phyloP scores from a whole-genome alignment of 257 asterid species.

The Gentiana straminea region DNA sequence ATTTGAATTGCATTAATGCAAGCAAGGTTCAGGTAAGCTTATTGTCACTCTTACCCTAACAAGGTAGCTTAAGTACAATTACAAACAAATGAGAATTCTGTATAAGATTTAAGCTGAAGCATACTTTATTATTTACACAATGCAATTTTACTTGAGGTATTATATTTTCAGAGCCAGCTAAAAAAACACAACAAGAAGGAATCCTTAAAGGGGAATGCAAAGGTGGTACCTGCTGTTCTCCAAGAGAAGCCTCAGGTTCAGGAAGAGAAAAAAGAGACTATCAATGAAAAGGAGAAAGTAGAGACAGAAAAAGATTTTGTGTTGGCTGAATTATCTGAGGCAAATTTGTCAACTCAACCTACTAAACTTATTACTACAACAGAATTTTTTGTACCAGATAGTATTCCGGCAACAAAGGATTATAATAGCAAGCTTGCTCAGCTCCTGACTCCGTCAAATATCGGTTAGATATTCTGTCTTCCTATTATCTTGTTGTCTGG shows the following conservation, averaged over 20 bases:
- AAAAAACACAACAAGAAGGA: conserved; percentile 29
- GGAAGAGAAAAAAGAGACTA: conserved; percentile 19
- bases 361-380: conserved; percentile 11
- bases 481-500: too few relatives aligned
- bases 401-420: conserved; percentile 13
- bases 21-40: conserved; percentile 41
- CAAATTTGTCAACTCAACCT: conserved; percentile 15
- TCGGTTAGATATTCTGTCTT: conserved; percentile 25
- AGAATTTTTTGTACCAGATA: conserved; percentile 20
- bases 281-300: conserved; percentile 16
- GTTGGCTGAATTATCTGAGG: conserved; percentile 10
- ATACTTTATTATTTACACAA: too few relatives aligned
- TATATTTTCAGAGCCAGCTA: conserved; percentile 19
- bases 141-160: background rate
- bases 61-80: background rate
- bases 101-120: background rate
- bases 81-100: background rate
- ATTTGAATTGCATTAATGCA: conserved; percentile 34
- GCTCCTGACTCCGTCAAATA: conserved; percentile 15
- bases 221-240: conserved; percentile 28
- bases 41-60: conserved; percentile 2
- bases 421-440: conserved; percentile 14
- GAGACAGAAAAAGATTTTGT: conserved; percentile 25
- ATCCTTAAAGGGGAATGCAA: conserved; percentile 33
- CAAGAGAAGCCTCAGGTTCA: conserved; percentile 23